Evolutionary conservation across 148 eudicot genomes (phyloP).

Genomic region (Rheum nobile): DNA sequence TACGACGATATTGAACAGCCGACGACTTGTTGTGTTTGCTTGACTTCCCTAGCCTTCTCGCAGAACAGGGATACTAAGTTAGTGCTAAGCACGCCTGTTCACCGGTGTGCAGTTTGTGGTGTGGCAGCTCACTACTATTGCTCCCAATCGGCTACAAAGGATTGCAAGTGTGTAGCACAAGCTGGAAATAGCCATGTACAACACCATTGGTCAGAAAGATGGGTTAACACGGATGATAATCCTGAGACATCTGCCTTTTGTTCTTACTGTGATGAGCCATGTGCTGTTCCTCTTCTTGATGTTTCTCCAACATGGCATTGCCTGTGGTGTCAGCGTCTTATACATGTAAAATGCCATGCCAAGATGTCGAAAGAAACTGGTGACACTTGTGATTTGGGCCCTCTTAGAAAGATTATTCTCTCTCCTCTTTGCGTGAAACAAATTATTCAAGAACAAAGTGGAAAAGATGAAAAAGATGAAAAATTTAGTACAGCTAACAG

Average conservation of each 20-base stretch:
- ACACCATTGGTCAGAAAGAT: slow-evolving; percentile 90
- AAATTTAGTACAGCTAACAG: slow-evolving; percentile 33
- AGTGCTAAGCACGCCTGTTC: slow-evolving; percentile 45
- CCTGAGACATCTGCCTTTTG: slow-evolving; percentile 71
- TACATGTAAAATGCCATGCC: slow-evolving; percentile 71
- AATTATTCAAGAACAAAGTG: slow-evolving; percentile 30
- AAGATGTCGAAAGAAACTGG: slow-evolving; percentile 69
- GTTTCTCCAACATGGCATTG: slow-evolving; percentile 82
- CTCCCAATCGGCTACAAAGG: slow-evolving; percentile 60
- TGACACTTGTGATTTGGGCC: slow-evolving; percentile 70
- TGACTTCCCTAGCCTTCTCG: slow-evolving; percentile 42
- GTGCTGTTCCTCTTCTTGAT: slow-evolving; percentile 69
- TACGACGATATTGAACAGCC: slow-evolving; percentile 48
- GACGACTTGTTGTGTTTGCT: slow-evolving; percentile 75
- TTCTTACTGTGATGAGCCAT: slow-evolving; percentile 76
- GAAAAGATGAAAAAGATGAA: slow-evolving; percentile 20
- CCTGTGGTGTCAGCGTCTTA: slow-evolving; percentile 82
- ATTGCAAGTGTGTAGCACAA: slow-evolving; percentile 81
- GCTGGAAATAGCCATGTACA: slow-evolving; percentile 55
- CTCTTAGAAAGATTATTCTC: slow-evolving; percentile 54
- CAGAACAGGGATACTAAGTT: slow-evolving; percentile 41
- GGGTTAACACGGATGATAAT: slow-evolving; percentile 69
- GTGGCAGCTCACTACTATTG: slow-evolving; percentile 74
- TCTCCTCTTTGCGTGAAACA: slow-evolving; percentile 74
- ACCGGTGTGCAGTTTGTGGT: slow-evolving; percentile 77